These are phyloP conservation scores for Filobasidium floriforme DNA, from an alignment of 768 basidiomycete species.

Conservation along the genomic window DNA sequence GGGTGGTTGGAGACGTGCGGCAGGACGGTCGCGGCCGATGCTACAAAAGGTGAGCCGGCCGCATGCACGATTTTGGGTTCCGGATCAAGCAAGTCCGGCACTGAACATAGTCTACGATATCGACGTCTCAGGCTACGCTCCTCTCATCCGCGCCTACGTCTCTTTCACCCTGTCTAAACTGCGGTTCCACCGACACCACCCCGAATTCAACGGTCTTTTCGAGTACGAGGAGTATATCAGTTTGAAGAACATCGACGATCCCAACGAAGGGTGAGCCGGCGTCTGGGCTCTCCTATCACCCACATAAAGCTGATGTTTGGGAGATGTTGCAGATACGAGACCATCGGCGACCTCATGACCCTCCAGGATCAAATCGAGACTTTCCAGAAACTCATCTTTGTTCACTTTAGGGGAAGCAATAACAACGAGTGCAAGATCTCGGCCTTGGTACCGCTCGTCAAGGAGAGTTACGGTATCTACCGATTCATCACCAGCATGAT, in stretches of 20 bases:
- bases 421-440: constrained; percentile 99
- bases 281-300: constrained; percentile 13
- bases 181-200: constrained; percentile 86
- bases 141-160: constrained; percentile 90
- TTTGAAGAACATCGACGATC: constrained; percentile 94
- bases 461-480: constrained; percentile 99
- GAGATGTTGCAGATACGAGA: constrained; percentile 67
- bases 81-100: not conserved
- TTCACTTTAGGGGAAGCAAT: constrained; percentile 78
- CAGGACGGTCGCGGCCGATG: constrained; percentile 72
- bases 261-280: constrained; percentile 83
- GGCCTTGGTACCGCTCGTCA: constrained; percentile 88
- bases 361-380: constrained; percentile 98
- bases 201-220: constrained; percentile 96
- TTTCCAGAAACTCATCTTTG: constrained; percentile 95
- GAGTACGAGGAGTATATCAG: constrained; percentile 99
- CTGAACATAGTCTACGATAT: not conserved
- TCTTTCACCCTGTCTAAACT: constrained; percentile 92
- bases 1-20: constrained; percentile 98
- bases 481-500: constrained; percentile 98
- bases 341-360: constrained; percentile 93
- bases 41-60: constrained; percentile 58
- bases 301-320: not conserved
- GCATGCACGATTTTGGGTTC: no score
- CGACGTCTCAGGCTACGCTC: constrained; percentile 64